These are phyloP conservation scores for Dactylellina sp. DNA, from an alignment of 2,329 filamentous ascomycete genomes.

Conservation along the genomic window DNA sequence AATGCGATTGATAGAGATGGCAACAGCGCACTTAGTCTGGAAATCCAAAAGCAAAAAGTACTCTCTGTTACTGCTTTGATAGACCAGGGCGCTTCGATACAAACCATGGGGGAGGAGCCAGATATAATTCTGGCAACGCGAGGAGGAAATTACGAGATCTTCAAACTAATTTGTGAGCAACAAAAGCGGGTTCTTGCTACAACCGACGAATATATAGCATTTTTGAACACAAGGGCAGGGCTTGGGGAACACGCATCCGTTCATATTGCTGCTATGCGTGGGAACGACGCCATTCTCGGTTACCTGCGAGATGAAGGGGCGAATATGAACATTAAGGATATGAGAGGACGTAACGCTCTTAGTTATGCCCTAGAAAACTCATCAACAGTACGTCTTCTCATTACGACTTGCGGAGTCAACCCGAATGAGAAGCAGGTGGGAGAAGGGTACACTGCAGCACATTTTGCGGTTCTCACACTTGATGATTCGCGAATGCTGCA, in stretches of 20 bases:
- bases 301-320: constrained; percentile 18
- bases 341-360: constrained; percentile 13
- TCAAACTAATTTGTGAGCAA: constrained; percentile 7
- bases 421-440: constrained; percentile 16
- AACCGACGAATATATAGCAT: constrained; percentile 5
- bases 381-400: neutral
- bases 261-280: constrained; percentile 19
- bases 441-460: constrained; percentile 13
- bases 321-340: constrained; percentile 6
- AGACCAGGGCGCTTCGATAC: constrained; percentile 2
- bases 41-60: constrained; percentile 10
- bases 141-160: neutral
- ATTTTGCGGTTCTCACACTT: constrained; percentile 9
- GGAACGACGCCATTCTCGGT: constrained; percentile 8
- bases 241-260: neutral
- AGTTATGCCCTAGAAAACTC: constrained; percentile 13
- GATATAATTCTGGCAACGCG: constrained; percentile 3
- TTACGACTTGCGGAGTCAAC: constrained; percentile 5
- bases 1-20: constrained; percentile 7
- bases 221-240: neutral
- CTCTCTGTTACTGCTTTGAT: constrained; percentile 3
- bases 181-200: neutral
- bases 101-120: neutral
- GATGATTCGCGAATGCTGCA: neutral
- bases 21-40: constrained; percentile 16